Evolutionary conservation across 1,284 basidiomycete genomes (phyloP).

Genomic region (Fistulinella cinereoalba): DNA sequence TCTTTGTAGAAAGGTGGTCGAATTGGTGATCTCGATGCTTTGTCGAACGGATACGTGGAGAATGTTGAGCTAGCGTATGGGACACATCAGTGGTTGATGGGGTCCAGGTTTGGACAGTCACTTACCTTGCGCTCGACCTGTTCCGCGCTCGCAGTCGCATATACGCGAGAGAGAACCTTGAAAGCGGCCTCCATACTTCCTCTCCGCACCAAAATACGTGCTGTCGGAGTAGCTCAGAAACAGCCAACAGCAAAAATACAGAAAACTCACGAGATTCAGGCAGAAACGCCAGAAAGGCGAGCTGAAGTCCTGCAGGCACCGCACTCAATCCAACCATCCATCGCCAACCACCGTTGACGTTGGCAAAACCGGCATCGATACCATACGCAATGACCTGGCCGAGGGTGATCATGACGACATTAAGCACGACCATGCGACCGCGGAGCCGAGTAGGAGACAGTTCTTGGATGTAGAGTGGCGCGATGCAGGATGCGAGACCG

Average conservation of each 20-base stretch:
- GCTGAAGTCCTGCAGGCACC: slow-evolving; percentile 66
- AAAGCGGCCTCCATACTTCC: slow-evolving; percentile 50
- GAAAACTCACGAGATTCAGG: slow-evolving; percentile 69
- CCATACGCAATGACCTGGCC: slow-evolving; percentile 80
- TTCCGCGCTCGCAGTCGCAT: slow-evolving; percentile 58
- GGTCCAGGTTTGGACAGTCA: neutral
- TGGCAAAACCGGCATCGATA: slow-evolving; percentile 71
- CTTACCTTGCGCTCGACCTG: slow-evolving; percentile 66
- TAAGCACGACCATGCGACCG: slow-evolving; percentile 73
- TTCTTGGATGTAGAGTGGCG: slow-evolving; percentile 83
- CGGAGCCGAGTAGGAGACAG: slow-evolving; percentile 73
- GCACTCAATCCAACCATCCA: slow-evolving; percentile 82
- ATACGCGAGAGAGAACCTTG: slow-evolving; percentile 60
- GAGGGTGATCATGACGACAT: slow-evolving; percentile 63
- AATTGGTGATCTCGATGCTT: slow-evolving; percentile 59
- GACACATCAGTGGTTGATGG: neutral
- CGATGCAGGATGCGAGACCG: slow-evolving; percentile 74
- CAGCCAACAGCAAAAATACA: neutral
- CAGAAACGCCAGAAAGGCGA: slow-evolving; percentile 59
- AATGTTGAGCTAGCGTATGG: slow-evolving; percentile 47
- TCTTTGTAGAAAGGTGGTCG: slow-evolving; percentile 60
- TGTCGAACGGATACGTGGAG: slow-evolving; percentile 60
- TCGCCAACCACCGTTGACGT: slow-evolving; percentile 67
- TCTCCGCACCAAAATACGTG: slow-evolving; percentile 67
- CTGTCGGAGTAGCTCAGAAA: slow-evolving; percentile 36